Evolutionary conservation across 2,329 filamentous ascomycete genomes (phyloP).

Genomic region (Colletotrichum sp.): DNA sequence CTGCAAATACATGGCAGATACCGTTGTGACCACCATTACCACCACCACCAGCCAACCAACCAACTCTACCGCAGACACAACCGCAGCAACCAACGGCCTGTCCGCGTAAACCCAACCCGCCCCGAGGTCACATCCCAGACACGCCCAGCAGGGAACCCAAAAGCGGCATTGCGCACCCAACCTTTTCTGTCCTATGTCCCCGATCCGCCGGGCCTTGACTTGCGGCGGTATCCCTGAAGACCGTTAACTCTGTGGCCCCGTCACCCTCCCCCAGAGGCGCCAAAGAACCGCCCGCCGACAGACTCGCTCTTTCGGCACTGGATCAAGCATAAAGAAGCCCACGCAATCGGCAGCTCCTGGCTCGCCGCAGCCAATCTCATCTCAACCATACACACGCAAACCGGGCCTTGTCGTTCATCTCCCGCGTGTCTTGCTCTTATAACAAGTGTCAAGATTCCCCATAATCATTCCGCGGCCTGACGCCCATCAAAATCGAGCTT

Average conservation of each 20-base stretch:
- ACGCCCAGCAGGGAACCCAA: neutral
- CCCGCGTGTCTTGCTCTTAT: neutral
- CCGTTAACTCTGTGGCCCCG: neutral
- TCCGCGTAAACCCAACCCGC: neutral
- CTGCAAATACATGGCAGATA: neutral
- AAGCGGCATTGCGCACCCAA: conserved; percentile 1
- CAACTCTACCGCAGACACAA: neutral
- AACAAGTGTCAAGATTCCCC: conserved; percentile 8
- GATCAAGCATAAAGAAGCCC: conserved; percentile 16
- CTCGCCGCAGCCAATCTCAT: conserved; percentile 11
- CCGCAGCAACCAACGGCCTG: neutral
- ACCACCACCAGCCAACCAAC: neutral
- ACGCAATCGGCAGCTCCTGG: conserved; percentile 6
- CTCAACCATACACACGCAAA: neutral
- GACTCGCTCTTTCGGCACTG: conserved; percentile 3
- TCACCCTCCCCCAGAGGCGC: neutral
- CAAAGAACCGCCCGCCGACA: neutral
- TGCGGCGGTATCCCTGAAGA: conserved; percentile 15
- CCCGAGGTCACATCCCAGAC: conserved; percentile 5
- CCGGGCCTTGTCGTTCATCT: conserved; percentile 2
- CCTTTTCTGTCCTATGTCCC: neutral
- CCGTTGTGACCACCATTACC: neutral
- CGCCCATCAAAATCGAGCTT: neutral
- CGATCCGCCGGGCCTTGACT: conserved; percentile 3
- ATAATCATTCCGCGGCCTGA: neutral